Evolutionary conservation across 306 rosid species (phyloP), one percentile per base, ranked within the genome.

Genomic region (Astragalus glycyphyllos): DNA sequence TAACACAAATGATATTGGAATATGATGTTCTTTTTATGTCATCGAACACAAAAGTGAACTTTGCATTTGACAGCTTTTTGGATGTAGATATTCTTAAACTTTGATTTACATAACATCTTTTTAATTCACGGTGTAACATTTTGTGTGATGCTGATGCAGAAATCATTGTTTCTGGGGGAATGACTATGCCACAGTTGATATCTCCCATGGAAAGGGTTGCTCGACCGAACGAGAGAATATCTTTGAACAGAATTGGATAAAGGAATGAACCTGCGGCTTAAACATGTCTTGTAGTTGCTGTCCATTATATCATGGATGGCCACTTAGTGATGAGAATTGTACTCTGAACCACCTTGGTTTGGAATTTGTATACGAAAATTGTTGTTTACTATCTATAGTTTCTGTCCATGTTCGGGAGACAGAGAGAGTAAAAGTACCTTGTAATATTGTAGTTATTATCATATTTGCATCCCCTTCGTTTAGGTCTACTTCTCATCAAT

Each of bases 141-240:
- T 32, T 49, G 10, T 35, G 17, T 23, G 32, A 46, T 68, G 65
- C 17, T 54, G 65, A 10, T 82, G 84, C 96, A 91, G 97, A 91
- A 82, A 89, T 91, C 42, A 89, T 91, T 15, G 93, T 91, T 81
- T 91, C 97, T 11, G 97, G 96, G 59, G 97, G 96, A 64, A 91
- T 91, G 97, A 82, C 97, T 12, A 87, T 91, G 96, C 97, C 97
- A 0, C 96, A 89, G 81, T 34, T 79, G 15, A 84, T 91, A 58
- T 85, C 97, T 68, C 96, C 97, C 2, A 5, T 69, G 44, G 85
- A 82, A 80, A 83, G 90, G 81, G 81, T 62, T 65, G 42, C 84
- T 75, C 78, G 81, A 37, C 82, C 56, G 72, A 84, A 58, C 17
- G 90, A 90, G 64, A 82, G 86, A 74, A 80, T 90, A 68, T 79